Evolutionary conservation across 345 rosid genomes (phyloP).

Genomic region (Citropsis articulata): DNA sequence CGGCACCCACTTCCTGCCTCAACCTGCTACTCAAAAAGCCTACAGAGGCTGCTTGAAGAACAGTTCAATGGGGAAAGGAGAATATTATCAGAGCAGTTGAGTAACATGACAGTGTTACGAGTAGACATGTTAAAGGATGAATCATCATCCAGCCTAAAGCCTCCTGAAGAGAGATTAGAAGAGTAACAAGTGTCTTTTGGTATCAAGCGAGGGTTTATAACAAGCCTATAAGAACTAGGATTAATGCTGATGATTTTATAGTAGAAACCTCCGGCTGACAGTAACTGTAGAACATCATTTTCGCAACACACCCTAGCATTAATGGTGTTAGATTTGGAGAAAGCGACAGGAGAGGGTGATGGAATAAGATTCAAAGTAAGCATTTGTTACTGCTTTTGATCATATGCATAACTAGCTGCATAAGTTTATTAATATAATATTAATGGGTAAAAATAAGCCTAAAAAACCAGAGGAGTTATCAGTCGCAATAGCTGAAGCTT

Average conservation of each 20-base stretch:
- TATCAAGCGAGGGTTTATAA: slow-evolving; percentile 42
- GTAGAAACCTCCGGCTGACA: slow-evolving; percentile 34
- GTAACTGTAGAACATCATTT: slow-evolving; percentile 34
- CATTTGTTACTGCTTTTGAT: no score
- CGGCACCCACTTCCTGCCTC: slow-evolving; percentile 34
- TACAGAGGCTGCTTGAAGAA: slow-evolving; percentile 43
- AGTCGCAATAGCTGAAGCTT: no score
- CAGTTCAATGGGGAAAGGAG: slow-evolving; percentile 52
- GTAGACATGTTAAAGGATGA: slow-evolving; percentile 56
- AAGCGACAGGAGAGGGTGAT: no score
- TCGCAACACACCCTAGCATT: slow-evolving; percentile 32
- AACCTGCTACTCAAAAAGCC: slow-evolving; percentile 36
- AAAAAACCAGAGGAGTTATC: no score
- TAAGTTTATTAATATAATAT: no score
- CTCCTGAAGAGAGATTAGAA: slow-evolving; percentile 45
- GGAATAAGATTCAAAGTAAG: no score
- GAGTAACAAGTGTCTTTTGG: slow-evolving; percentile 34
- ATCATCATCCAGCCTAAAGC: slow-evolving; percentile 44
- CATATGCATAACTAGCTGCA: no score
- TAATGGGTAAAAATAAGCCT: no score
- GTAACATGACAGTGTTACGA: slow-evolving; percentile 53
- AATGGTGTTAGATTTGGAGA: no score
- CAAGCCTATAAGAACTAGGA: slow-evolving; percentile 31
- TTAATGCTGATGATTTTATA: slow-evolving; percentile 48
- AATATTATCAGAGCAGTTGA: slow-evolving; percentile 46